These are phyloP conservation scores for Peronospora destructor DNA, from an alignment of 352 stramenopile genomes.

Conservation along the genomic window DNA sequence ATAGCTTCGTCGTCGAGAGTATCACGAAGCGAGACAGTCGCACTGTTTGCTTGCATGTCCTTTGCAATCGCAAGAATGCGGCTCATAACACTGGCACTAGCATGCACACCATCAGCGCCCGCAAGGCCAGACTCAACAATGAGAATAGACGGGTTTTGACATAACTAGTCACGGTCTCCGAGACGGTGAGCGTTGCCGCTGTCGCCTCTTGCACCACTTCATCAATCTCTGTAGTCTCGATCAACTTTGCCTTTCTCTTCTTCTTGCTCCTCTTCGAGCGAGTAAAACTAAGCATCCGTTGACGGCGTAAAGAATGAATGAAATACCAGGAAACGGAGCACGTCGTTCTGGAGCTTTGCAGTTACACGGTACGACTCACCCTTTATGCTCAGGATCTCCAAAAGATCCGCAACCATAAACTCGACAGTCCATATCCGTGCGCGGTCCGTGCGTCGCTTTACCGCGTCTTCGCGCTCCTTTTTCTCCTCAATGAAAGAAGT, in stretches of 20 bases:
- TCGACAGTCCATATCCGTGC: slow-evolving; percentile 74
- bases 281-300: slow-evolving; percentile 21
- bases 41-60: slow-evolving; percentile 27
- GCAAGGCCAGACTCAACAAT: slow-evolving; percentile 49
- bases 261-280: slow-evolving; percentile 49
- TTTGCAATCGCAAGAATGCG: slow-evolving; percentile 39
- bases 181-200: slow-evolving; percentile 38
- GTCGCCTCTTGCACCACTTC: slow-evolving; percentile 21
- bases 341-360: slow-evolving; percentile 30
- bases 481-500: slow-evolving; percentile 77
- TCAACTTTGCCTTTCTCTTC: slow-evolving; percentile 31
- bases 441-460: slow-evolving; percentile 48
- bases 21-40: slow-evolving; percentile 29
- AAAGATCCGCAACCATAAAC: slow-evolving; percentile 41
- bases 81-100: slow-evolving; percentile 36
- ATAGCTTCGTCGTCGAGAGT: slow-evolving; percentile 32
- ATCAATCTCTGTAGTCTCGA: slow-evolving; percentile 13
- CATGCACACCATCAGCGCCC: slow-evolving; percentile 24
- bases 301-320: slow-evolving; percentile 57
- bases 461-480: slow-evolving; percentile 54
- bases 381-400: slow-evolving; percentile 32
- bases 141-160: slow-evolving; percentile 62
- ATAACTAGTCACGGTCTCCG: slow-evolving; percentile 35
- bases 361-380: slow-evolving; percentile 8
- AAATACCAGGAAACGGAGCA: slow-evolving; percentile 60